Percentiles rank a stretch among this genome's conserved stretches.
These are phyloP conservation scores for Acer yangbiense DNA, from an alignment of 345 rosid genomes.

Conservation along the genomic window DNA sequence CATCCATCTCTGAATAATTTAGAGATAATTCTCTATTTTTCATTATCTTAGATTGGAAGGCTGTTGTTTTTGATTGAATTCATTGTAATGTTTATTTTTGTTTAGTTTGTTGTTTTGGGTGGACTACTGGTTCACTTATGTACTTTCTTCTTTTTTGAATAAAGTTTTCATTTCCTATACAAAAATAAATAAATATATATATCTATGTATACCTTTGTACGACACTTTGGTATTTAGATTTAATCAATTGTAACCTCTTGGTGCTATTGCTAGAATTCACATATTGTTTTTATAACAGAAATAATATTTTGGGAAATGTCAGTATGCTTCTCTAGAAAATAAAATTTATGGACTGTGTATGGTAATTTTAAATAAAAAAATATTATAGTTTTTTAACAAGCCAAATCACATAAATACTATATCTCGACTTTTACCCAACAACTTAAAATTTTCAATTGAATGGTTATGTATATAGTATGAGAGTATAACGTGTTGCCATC, in stretches of 20 bases:
- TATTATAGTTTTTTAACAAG: neutral
- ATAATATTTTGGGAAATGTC: neutral
- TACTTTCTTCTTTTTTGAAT: no score
- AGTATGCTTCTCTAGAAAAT: neutral
- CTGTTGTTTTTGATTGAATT: no score
- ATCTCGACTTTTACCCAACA: neutral
- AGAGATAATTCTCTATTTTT: no score
- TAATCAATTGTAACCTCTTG: neutral
- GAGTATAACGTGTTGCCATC: neutral
- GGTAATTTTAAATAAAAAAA: neutral
- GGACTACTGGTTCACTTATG: no score
- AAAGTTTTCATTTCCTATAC: no score
- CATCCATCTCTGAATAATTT: no score
- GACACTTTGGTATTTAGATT: no score
- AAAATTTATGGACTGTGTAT: neutral
- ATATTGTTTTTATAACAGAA: neutral
- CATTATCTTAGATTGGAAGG: no score
- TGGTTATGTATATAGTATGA: neutral
- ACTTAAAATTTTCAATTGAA: neutral
- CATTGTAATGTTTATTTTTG: no score
- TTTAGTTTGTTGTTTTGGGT: no score
- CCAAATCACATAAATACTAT: neutral
- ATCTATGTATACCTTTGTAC: no score
- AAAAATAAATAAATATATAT: no score
- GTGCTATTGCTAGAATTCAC: neutral